Conservation (phyloP, 306 rosid genomes). For the Neltuma alba region DNA sequence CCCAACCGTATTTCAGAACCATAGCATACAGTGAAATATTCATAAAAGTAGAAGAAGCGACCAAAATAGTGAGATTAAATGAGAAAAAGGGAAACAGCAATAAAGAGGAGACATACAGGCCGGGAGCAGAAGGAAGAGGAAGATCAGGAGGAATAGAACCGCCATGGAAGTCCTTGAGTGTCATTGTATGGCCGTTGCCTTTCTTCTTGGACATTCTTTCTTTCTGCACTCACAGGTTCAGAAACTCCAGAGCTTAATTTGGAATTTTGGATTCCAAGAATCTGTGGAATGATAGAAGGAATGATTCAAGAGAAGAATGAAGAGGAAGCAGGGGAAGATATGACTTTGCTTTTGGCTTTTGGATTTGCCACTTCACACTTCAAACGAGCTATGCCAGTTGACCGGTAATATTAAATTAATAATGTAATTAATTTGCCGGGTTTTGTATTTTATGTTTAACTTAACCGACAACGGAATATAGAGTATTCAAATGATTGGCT, state of each 20-base stretch:
- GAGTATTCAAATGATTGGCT: no score
- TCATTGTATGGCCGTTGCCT: constrained; percentile 80
- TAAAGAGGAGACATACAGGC: constrained; percentile 66
- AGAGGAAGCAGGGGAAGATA: neutral
- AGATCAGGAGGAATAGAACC: constrained; percentile 94
- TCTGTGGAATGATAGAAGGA: neutral
- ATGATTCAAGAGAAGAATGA: neutral
- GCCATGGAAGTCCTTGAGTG: constrained; percentile 96
- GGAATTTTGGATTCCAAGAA: neutral
- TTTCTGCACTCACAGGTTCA: neutral
- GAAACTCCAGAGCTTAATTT: constrained; percentile 7
- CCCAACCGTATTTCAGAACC: neutral
- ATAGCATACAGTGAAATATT: neutral
- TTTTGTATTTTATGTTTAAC: no score
- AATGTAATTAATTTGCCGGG: no score
- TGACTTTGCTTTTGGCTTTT: neutral
- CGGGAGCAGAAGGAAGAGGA: constrained; percentile 96
- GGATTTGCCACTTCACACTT: neutral
- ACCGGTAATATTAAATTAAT: no score
- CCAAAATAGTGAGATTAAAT: neutral
- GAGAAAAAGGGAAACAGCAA: neutral
- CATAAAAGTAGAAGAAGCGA: constrained; percentile 1
- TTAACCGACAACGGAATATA: no score
- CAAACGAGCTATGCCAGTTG: neutral
- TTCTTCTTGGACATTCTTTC: constrained; percentile 94